phyloP scores from a whole-genome alignment of 169 alveolate genomes.

The Amoebophrya sp. region DNA sequence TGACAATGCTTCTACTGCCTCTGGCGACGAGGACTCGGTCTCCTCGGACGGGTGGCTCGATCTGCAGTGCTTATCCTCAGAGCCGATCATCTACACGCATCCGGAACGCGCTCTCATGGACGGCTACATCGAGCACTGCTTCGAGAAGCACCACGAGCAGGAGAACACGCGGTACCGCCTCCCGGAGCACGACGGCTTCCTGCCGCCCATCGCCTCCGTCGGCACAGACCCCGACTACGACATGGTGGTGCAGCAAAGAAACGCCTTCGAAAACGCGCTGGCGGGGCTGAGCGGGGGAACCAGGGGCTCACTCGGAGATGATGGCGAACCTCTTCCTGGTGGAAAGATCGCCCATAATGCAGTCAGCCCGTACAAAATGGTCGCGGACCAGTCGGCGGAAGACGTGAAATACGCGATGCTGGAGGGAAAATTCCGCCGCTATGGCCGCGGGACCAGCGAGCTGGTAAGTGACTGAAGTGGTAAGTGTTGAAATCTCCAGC shows the following conservation, averaged over 20 bases:
- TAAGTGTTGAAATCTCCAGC: too few relatives aligned
- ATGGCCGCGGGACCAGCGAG: too few relatives aligned
- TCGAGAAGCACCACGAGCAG: not conserved
- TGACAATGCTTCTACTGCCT: too few relatives aligned
- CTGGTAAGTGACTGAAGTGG: too few relatives aligned
- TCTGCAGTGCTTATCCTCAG: not conserved
- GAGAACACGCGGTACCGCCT: not conserved
- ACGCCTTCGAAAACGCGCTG: too few relatives aligned
- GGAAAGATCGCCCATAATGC: too few relatives aligned
- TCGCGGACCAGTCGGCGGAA: not conserved
- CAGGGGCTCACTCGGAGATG: not conserved
- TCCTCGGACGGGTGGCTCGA: too few relatives aligned
- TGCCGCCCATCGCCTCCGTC: too few relatives aligned
- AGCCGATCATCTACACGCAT: not conserved
- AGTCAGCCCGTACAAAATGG: not conserved
- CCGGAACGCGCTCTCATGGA: not conserved
- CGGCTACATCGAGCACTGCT: not conserved
- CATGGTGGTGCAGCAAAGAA: not conserved
- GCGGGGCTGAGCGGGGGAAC: not conserved
- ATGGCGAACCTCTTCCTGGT: too few relatives aligned
- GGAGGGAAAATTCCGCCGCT: not conserved
- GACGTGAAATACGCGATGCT: not conserved
- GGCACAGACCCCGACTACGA: not conserved
- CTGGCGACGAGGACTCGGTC: too few relatives aligned
- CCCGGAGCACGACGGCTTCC: not conserved